Conservation (phyloP, 78 protist genomes). For the Trichosphaerium sp. region DNA sequence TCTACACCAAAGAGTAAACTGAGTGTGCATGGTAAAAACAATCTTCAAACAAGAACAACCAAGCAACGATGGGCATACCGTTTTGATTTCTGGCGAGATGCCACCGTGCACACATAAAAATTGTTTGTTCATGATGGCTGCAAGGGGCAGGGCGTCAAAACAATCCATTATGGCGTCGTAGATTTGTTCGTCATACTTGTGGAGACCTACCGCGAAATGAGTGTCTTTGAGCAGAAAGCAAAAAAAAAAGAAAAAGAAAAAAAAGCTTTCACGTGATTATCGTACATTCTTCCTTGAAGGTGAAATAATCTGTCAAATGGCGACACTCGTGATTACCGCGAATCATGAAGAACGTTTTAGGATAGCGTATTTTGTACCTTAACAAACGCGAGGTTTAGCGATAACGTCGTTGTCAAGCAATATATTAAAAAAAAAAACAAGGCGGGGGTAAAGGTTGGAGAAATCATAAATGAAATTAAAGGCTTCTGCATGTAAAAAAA, state of each 20-base stretch:
- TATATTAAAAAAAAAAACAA: conserved; percentile 69
- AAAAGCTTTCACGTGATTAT: not conserved
- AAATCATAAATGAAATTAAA: too few relatives aligned
- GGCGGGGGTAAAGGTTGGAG: not conserved
- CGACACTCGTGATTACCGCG: conserved; percentile 98
- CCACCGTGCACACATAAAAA: conserved; percentile 97
- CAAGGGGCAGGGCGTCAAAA: conserved; percentile 89
- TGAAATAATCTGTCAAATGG: conserved; percentile 89
- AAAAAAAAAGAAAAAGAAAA: conserved; percentile 1
- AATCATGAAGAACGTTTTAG: conserved; percentile 66
- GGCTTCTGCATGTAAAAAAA: too few relatives aligned
- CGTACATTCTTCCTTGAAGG: conserved; percentile 87
- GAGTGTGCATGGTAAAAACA: not conserved
- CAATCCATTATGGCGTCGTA: conserved; percentile 75
- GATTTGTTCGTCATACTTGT: conserved; percentile 72
- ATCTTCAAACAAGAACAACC: not conserved
- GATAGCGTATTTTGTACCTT: conserved; percentile 75
- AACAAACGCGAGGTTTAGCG: too few relatives aligned
- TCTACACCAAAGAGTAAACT: conserved; percentile 19
- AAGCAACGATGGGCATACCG: conserved; percentile 13
- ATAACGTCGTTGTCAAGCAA: too few relatives aligned
- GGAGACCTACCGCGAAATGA: too few relatives aligned
- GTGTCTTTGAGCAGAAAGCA: too few relatives aligned
- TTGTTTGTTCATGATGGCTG: conserved; percentile 77
- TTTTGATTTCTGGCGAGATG: conserved; percentile 84